Percentiles rank a stretch among this genome's conserved stretches.
Evolutionary conservation across 345 rosid genomes (phyloP).

Genomic region (Barbarea vulgaris): DNA sequence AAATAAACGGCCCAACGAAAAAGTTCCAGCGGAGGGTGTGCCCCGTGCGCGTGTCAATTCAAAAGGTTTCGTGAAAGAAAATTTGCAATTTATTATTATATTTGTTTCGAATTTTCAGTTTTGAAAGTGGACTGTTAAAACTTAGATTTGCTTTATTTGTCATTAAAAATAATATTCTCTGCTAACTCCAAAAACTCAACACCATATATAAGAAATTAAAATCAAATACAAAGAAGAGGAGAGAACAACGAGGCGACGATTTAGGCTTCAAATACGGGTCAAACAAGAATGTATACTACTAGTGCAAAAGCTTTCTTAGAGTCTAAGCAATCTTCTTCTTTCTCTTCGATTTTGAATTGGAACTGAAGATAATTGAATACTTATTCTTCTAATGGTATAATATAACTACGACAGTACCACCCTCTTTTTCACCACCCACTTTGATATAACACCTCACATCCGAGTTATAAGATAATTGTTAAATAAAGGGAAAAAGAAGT

Average conservation of each 20-base stretch:
- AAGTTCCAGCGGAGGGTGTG: not conserved
- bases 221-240: conserved; percentile 35
- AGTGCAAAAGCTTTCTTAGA: conserved; percentile 50
- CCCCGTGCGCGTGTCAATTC: not conserved
- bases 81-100: not conserved
- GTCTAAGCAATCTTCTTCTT: conserved; percentile 54
- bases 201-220: conserved; percentile 3
- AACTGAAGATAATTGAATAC: conserved; percentile 6
- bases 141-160: not conserved
- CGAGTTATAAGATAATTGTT: not conserved
- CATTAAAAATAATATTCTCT: not conserved
- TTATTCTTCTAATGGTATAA: not conserved
- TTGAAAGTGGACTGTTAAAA: not conserved
- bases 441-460: not conserved
- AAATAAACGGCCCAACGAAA: not conserved
- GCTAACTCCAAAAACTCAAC: conserved; percentile 1
- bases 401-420: not conserved
- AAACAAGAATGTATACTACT: conserved; percentile 64
- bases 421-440: conserved; percentile 10
- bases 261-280: conserved; percentile 77
- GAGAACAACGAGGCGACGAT: conserved; percentile 60
- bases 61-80: not conserved
- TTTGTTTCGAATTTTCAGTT: not conserved
- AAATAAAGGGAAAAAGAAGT: not conserved
- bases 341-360: conserved; percentile 22